phyloP scores from a whole-genome alignment of 2,329 filamentous ascomycete species.

The Escovopsis sp. region DNA sequence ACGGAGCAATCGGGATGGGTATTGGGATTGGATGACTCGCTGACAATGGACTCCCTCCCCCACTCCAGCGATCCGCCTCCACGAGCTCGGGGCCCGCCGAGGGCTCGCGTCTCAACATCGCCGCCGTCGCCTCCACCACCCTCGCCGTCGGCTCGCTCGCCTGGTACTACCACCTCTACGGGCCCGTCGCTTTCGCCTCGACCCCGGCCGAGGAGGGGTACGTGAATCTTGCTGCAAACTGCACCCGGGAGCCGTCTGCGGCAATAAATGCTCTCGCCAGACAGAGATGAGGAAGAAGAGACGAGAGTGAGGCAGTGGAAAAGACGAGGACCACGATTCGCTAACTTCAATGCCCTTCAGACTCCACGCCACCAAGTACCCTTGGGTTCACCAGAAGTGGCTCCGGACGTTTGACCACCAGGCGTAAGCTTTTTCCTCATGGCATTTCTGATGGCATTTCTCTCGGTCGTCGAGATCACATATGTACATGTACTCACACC shows the following conservation, averaged over 20 bases:
- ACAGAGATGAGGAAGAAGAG: constrained; percentile 1
- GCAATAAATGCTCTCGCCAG: no score
- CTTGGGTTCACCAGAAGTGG: constrained; percentile 88
- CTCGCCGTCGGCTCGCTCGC: constrained; percentile 78
- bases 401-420: constrained; percentile 94
- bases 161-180: constrained; percentile 97
- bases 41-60: constrained; percentile 19
- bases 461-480: no score
- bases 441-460: no score
- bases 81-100: constrained; percentile 60
- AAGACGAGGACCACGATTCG: no score
- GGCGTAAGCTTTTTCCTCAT: no score
- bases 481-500: background rate
- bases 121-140: constrained; percentile 73
- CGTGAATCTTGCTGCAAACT: constrained; percentile 28
- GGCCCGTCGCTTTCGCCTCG: constrained; percentile 72
- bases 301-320: no score
- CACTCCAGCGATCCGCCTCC: constrained; percentile 46
- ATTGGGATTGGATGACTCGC: no score
- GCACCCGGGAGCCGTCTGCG: background rate
- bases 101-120: constrained; percentile 65
- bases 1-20: constrained; percentile 9
- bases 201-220: constrained; percentile 96
- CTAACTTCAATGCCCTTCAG: constrained; percentile 33
- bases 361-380: constrained; percentile 81